phyloP scores from a whole-genome alignment of 2,329 filamentous ascomycete genomes.

The Fusarium sp. region DNA sequence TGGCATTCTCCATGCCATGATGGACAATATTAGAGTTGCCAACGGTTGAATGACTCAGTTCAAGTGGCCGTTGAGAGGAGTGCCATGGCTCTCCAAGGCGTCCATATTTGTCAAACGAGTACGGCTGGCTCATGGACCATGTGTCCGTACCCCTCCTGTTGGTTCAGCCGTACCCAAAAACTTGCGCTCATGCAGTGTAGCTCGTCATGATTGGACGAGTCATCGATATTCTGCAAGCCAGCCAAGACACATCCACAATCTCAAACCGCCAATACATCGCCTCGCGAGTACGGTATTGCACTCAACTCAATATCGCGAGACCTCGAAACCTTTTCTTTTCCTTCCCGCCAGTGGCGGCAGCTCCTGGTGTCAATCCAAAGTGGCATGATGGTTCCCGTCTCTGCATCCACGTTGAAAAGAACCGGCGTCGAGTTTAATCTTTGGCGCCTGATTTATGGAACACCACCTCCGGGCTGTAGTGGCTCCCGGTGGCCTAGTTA shows the following conservation, averaged over 20 bases:
- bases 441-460: slow-evolving; percentile 21
- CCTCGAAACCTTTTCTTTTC: background rate
- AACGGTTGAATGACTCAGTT: background rate
- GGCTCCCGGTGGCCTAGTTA: slow-evolving; percentile 10
- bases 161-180: background rate
- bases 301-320: slow-evolving; percentile 4
- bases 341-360: slow-evolving; percentile 11
- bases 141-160: background rate
- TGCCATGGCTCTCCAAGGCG: background rate
- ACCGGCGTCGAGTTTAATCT: slow-evolving; percentile 6
- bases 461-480: slow-evolving; percentile 30
- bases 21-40: background rate
- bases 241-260: background rate
- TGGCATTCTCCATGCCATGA: background rate
- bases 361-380: slow-evolving; percentile 7
- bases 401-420: background rate
- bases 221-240: background rate
- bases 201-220: background rate
- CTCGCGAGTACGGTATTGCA: background rate
- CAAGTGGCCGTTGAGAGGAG: background rate
- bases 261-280: slow-evolving; percentile 6
- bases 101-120: background rate
- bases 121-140: background rate
- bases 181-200: background rate
- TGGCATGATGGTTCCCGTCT: slow-evolving; percentile 12